Evolutionary conservation across 768 basidiomycete species (phyloP), one percentile per base, ranked within the genome.

Genomic region (Phaeotremella fagi): DNA sequence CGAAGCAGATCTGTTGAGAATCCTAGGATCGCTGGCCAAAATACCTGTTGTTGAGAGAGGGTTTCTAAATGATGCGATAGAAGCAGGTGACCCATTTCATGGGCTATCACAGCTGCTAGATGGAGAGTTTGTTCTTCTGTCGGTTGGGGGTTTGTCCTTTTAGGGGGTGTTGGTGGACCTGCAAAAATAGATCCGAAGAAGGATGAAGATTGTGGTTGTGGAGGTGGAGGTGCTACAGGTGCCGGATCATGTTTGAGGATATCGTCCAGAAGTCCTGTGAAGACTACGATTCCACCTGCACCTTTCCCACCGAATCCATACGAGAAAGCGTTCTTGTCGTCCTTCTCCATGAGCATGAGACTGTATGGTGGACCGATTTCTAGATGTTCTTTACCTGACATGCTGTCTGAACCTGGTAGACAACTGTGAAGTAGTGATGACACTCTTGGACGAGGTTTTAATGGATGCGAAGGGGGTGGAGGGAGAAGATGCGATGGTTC

Each of bases 41-140:
- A 81, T 59, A 97, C 83, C 3, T 85, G 85, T 20, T 81, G 82
- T 14, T 86, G 87, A 0, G 89, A 90, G n/a, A 95, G 76, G 2
- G 89, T 86, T 75, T 95, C 90, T 36, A 95, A 78, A 72, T 95
- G 91, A 70, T 95, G 91, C 0, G 87, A 85, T 1, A 95, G 80
- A 35, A 97, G 76, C 24, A 99, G 79, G 77, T 99, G 95, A 0
- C 91, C 82, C 50, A 98, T 81, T 72, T 99, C 95, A 70, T 99
- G 95, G 1, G 91, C 85, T 3, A 99, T 80, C 1, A 99, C 81
- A 51, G 89, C 85, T 1, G 95, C 91, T 2, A 99, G 82, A 48
- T 90, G 85, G 2, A 86, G 76, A 0, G 89, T 92, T 74, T 97
- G 91, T 52, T 89, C 83, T 38, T 81, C 76, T 0, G 87, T 87